phyloP scores from a whole-genome alignment of 2,329 filamentous ascomycete species.

The Aspergillus niger region DNA sequence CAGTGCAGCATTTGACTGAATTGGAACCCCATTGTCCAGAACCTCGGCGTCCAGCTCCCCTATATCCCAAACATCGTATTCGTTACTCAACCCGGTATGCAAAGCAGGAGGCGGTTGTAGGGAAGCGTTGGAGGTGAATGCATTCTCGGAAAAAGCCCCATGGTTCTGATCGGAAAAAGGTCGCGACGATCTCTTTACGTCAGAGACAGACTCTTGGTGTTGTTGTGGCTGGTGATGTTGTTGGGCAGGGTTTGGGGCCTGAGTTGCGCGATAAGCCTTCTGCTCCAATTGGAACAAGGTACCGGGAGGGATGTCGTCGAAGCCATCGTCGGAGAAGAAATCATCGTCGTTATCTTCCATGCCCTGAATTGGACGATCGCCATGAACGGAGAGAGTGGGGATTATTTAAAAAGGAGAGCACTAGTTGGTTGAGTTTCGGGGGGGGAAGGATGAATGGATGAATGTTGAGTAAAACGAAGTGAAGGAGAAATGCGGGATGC shows the following conservation, averaged over 20 bases:
- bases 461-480: background rate
- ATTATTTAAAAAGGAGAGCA: background rate
- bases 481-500: slow-evolving; percentile 6
- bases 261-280: slow-evolving; percentile 48
- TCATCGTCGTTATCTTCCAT: slow-evolving; percentile 53
- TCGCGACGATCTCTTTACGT: slow-evolving; percentile 5
- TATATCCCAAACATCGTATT: slow-evolving; percentile 47
- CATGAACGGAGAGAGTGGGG: slow-evolving; percentile 32
- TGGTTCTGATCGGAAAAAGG: background rate
- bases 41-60: slow-evolving; percentile 48
- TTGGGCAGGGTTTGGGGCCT: slow-evolving; percentile 32
- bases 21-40: slow-evolving; percentile 37
- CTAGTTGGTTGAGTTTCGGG: background rate
- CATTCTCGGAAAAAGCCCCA: slow-evolving; percentile 6
- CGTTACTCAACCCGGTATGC: slow-evolving; percentile 41
- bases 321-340: slow-evolving; percentile 50
- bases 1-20: slow-evolving; percentile 11
- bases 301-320: slow-evolving; percentile 47
- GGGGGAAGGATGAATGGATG: background rate
- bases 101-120: slow-evolving; percentile 32
- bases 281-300: slow-evolving; percentile 49
- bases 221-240: slow-evolving; percentile 3
- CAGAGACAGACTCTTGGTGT: background rate
- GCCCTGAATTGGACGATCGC: slow-evolving; percentile 35
- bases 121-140: slow-evolving; percentile 17